phyloP scores from a whole-genome alignment of 331 rosid genomes.

The Malus hybrid region DNA sequence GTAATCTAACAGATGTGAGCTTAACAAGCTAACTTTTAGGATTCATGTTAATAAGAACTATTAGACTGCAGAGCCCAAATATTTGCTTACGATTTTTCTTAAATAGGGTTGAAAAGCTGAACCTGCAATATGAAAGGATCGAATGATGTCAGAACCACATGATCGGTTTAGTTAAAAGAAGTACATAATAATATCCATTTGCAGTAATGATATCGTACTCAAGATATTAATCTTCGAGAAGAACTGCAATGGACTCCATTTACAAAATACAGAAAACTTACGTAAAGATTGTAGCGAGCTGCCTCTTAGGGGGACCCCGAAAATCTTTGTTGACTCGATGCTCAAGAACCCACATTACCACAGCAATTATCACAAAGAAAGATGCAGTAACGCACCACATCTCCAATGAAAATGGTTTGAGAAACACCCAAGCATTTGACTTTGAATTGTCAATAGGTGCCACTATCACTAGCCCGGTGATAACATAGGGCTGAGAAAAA shows the following conservation, averaged over 20 bases:
- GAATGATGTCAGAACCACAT: slow-evolving; percentile 29
- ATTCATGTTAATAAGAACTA: neutral
- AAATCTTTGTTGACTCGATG: slow-evolving; percentile 80
- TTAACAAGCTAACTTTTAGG: neutral
- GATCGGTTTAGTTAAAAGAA: neutral
- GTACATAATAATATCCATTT: neutral
- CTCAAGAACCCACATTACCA: slow-evolving; percentile 91
- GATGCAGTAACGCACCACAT: slow-evolving; percentile 75
- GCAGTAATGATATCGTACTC: neutral
- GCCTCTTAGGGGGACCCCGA: slow-evolving; percentile 92
- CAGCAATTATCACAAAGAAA: slow-evolving; percentile 63
- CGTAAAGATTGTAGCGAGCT: slow-evolving; percentile 65
- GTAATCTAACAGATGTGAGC: neutral
- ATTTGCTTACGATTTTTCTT: slow-evolving; percentile 76
- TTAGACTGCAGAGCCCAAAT: slow-evolving; percentile 7
- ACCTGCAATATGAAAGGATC: slow-evolving; percentile 56
- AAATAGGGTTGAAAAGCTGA: slow-evolving; percentile 91
- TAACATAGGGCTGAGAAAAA: slow-evolving; percentile 87
- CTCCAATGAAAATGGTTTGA: slow-evolving; percentile 75
- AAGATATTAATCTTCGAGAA: neutral
- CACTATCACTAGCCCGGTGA: slow-evolving; percentile 82
- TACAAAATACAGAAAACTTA: slow-evolving; percentile 28
- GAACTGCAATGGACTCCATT: neutral
- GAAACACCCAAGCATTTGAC: slow-evolving; percentile 84
- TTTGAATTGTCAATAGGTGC: slow-evolving; percentile 49